phyloP scores from a whole-genome alignment of 2,329 filamentous ascomycete species.

The Claviceps sp. region DNA sequence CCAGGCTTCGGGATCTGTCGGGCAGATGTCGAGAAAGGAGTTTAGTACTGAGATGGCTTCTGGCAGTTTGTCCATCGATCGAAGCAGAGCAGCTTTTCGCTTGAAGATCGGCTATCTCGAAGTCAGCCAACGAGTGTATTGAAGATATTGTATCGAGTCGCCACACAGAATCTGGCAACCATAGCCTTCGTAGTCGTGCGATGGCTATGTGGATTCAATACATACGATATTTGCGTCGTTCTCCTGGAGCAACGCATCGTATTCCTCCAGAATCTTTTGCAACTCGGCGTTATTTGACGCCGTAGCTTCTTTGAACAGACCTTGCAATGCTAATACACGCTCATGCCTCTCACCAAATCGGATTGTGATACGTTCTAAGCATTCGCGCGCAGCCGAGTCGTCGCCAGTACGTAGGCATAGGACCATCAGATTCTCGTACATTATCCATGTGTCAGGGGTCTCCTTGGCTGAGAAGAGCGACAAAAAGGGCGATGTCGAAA shows the following conservation, averaged over 20 bases:
- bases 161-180: too few relatives aligned
- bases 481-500: conserved; percentile 39
- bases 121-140: conserved; percentile 10
- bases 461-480: conserved; percentile 48
- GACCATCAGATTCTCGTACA: conserved; percentile 76
- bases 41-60: conserved; percentile 67
- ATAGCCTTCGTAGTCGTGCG: too few relatives aligned
- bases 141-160: too few relatives aligned
- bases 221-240: conserved; percentile 70
- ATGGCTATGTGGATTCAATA: not conserved
- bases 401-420: conserved; percentile 77
- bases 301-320: conserved; percentile 72
- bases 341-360: conserved; percentile 81
- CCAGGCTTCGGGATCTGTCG: conserved; percentile 89
- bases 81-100: conserved; percentile 66
- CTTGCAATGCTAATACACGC: conserved; percentile 69
- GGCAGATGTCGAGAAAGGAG: conserved; percentile 65
- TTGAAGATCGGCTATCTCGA: conserved; percentile 64
- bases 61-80: conserved; percentile 51
- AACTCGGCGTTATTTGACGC: conserved; percentile 54
- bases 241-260: conserved; percentile 59
- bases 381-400: conserved; percentile 60
- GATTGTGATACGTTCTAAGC: conserved; percentile 59
- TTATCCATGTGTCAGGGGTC: conserved; percentile 67
- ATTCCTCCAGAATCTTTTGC: conserved; percentile 58